phyloP scores from a whole-genome alignment of 140 eudicot species.

The Stevia rebaudiana region DNA sequence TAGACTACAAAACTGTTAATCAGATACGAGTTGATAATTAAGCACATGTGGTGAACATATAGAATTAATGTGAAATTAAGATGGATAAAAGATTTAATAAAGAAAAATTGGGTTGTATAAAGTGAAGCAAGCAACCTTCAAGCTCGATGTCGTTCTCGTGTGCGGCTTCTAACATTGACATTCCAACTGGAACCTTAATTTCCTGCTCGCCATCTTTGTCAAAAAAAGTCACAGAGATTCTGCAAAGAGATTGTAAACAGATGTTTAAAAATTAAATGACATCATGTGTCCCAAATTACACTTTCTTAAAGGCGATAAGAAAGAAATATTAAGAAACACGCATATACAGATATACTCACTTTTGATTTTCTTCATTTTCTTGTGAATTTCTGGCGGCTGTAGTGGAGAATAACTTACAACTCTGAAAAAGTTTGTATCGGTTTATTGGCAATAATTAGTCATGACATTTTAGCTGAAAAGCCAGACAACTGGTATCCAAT shows the following conservation, averaged over 20 bases:
- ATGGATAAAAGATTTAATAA: too few relatives aligned
- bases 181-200: slow-evolving; percentile 73
- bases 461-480: not conserved
- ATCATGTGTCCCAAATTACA: not conserved
- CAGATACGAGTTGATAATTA: not conserved
- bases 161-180: slow-evolving; percentile 88
- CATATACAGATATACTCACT: slow-evolving; percentile 11
- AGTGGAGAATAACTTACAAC: slow-evolving; percentile 6
- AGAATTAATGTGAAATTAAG: too few relatives aligned
- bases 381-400: slow-evolving; percentile 3
- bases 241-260: slow-evolving; percentile 23
- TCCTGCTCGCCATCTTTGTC: slow-evolving; percentile 72
- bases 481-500: not conserved
- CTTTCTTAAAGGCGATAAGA: not conserved
- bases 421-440: slow-evolving; percentile 2
- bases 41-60: too few relatives aligned
- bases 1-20: not conserved
- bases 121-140: slow-evolving; percentile 34
- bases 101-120: not conserved
- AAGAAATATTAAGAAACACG: slow-evolving; percentile 1
- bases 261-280: not conserved
- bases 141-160: slow-evolving; percentile 60
- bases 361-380: slow-evolving; percentile 18
- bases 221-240: slow-evolving; percentile 74
- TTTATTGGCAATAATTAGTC: not conserved